Base-by-base conservation (phyloP, 306 rosid species). In the Quercus glauca region DNA sequence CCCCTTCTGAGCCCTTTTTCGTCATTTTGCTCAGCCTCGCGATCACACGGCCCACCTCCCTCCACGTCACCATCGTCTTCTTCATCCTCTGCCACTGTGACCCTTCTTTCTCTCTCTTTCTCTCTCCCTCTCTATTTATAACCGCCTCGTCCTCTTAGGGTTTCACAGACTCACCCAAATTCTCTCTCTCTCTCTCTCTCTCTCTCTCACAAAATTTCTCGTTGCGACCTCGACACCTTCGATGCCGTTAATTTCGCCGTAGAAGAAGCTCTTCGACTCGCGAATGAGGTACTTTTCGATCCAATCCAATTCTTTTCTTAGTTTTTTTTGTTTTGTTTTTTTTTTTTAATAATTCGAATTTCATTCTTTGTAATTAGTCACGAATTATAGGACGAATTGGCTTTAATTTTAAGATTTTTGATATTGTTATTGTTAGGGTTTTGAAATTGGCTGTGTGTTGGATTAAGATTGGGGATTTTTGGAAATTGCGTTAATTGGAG, bases 1-100 rank as follows among this genome's bases (percentile, higher is more conserved):
- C 71, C 56, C 56, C 76, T 68, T 21, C 76, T 81, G 45, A 37
- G 82, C 81, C 90, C 91, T 3, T 88, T 90, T 92, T 88, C 56
- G 94, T 92, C 90, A 70, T 86, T 92, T 92, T 80, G 4, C 73
- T n/a, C 18, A 26, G 37, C 69, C 64, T 79, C 45, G 63, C 76
- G 25, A 92, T 92, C 97, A 3, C 69, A 88, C 91, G 91, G 88
- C 82, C 78, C 81, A 3, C 78, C 73, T 83, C 68, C 58, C 56
- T 67, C 93, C 97, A 90, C 94, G 88, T 90, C 97, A 87, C 83
- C 83, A 64, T 80, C 88, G 89, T 87, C 89, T 83, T 85, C 91
- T 80, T 78, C 91, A 80, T 53, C 76, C 68, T 74, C 88, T 65
- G 85, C 82, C 84, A 77, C 15, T 12, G 53, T 0, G 53, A 49